Evolutionary conservation across 495 filamentous ascomycete genomes (phyloP), one percentile per base, ranked within the genome.

Genomic region (Arthonia radiata): DNA sequence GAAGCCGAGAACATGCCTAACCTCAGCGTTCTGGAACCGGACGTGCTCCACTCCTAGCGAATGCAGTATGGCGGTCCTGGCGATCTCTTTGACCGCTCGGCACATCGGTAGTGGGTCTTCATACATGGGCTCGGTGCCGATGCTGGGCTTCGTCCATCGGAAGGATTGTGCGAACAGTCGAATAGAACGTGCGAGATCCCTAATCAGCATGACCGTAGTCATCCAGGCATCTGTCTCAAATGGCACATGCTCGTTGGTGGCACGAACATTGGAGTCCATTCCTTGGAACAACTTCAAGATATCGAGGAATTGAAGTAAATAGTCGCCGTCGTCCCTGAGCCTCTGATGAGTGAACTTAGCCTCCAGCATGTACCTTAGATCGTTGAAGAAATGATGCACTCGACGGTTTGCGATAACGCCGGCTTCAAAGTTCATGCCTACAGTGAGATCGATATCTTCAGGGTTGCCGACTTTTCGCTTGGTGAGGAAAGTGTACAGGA

Each of bases 161-260:
- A 89, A 99, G 1, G 89, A 65, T 35, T 83, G 79, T 1, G 80
- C 64, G 40, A 92, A 74, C 37, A 81, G 76, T 29, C 81, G 62
- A 39, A 80, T 89, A 7, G 94, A 61, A 28, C 69, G 69, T 40
- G 92, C 94, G 44, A 99, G 77, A 44, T 99, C 83, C 26, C 80
- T 63, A 27, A 83, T 93, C 26, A 94, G 73, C 22, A 99, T 62
- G 5, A 79, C 83, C 1, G 89, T 86, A 36, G 71, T 86, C 25
- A 99, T 93, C 86, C 86, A 99, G 16, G 79, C 73, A 41, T 99
- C 86, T 4, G 81, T 86, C 47, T 99, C 86, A 39, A 93, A 99
- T 41, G 94, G 89, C 4, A 99, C 74, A 41, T 99, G 86, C 34
- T 99, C 86, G 13, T 75, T 78, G 17, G 91, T 68, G 1, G 82